Conservation (phyloP, 1,284 basidiomycete species). For the Rhodofomes roseus region DNA sequence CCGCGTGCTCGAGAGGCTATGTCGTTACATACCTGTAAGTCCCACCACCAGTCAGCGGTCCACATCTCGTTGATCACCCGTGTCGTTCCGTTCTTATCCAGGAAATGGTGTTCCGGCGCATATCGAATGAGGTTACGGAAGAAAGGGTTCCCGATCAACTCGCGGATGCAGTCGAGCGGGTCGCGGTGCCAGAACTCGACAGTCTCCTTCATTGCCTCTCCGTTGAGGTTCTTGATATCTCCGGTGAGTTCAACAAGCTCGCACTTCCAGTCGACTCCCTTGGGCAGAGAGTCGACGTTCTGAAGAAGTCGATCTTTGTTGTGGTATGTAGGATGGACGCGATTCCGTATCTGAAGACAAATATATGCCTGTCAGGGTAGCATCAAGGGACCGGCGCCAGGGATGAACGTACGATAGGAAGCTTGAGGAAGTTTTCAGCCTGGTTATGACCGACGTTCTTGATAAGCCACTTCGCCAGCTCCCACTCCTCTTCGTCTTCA, state of each 20-base stretch:
- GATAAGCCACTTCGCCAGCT: background rate
- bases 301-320: background rate
- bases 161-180: conserved; percentile 27
- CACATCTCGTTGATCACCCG: conserved; percentile 35
- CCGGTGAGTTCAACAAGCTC: conserved; percentile 24
- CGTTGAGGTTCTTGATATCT: conserved; percentile 20
- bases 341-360: background rate
- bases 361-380: no score
- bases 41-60: conserved; percentile 41
- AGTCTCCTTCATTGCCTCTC: conserved; percentile 13
- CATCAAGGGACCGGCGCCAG: background rate
- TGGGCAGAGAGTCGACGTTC: conserved; percentile 9
- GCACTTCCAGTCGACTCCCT: conserved; percentile 18
- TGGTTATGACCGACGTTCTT: background rate
- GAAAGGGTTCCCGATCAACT: conserved; percentile 30
- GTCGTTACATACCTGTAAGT: conserved; percentile 23
- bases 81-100: conserved; percentile 18
- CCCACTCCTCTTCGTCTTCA: background rate
- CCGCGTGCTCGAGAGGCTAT: no score
- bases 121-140: conserved; percentile 28
- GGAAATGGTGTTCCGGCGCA: conserved; percentile 28
- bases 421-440: conserved; percentile 20
- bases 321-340: background rate
- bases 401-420: conserved; percentile 14
- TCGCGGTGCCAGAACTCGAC: conserved; percentile 27